Evolutionary conservation across 2,329 filamentous ascomycete genomes (phyloP).

Genomic region (Aspergillus japonicus): DNA sequence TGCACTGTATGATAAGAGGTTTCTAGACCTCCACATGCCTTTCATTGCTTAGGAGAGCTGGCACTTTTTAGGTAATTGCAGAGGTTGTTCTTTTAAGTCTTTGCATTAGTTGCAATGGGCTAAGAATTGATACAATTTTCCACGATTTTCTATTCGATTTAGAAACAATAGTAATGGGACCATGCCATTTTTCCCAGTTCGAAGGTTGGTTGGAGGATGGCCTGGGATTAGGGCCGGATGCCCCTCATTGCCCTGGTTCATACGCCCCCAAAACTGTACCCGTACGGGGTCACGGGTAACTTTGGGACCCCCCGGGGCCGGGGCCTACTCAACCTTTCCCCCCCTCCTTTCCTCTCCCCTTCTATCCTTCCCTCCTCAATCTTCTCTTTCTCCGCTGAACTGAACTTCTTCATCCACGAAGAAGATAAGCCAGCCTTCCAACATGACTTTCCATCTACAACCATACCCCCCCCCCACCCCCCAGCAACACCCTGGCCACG

Average conservation of each 20-base stretch:
- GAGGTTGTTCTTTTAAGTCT: background rate
- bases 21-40: background rate
- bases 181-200: background rate
- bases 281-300: background rate
- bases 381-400: background rate
- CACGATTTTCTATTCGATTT: background rate
- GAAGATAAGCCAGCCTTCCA: background rate
- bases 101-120: background rate
- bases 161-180: background rate
- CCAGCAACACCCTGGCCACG: background rate
- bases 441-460: background rate
- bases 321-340: background rate
- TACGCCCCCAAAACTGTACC: background rate
- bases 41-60: background rate
- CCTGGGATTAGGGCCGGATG: constrained; percentile 3
- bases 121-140: background rate
- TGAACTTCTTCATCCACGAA: background rate
- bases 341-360: background rate
- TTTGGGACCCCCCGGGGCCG: background rate
- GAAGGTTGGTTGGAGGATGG: background rate
- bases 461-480: background rate
- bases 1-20: background rate
- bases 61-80: background rate
- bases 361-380: background rate
- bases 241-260: constrained; percentile 5